Evolutionary conservation across 2,329 filamentous ascomycete species (phyloP), one percentile per base, ranked within the genome.

Genomic region (Aspergillus japonicus): DNA sequence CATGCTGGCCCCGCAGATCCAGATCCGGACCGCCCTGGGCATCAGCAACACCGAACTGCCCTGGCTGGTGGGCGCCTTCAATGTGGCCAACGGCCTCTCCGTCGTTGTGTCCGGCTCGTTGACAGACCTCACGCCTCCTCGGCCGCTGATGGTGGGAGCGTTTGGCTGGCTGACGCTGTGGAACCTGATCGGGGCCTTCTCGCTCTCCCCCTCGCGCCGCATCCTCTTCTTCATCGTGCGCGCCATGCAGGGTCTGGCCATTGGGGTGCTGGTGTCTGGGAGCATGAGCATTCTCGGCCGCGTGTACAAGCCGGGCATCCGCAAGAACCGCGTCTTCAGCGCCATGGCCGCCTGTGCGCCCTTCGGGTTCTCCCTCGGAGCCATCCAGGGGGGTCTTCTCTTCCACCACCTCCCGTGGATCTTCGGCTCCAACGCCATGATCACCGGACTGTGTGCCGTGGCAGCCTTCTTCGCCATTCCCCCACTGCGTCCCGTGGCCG

Each of bases 281-380:
- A 77, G 71, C 7, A 73, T 84, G 60, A 81, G 79, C 19, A 72
- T 83, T 12, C 68, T 83, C 1, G 81, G 81, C 1, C 71, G 73
- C 1, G 74, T 78, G 0, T 83, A 82, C 61, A 72, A 72, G 4
- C 78, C 78, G 0, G 80, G 80, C 0, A 61, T 68, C 50, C 71
- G 76, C 52, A 82, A 83, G 67, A 76, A 81, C 57, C 79, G 82
- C 68, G 76, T 79, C 0, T 83, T 84, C 57, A 76, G 78, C 0
- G 64, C 81, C 5, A 82, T 83, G 66, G 80, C 80, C 5, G 80
- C 79, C 5, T 76, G 72, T 16, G 81, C 80, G 3, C 81, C 82
- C 0, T 73, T 74, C 47, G 81, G 80, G 0, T 76, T 74, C 52
- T 72, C 78, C 1, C 62, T 81, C 11, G 82, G 80, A 3, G 72